A percentile compares a stretch with the other conserved stretches of the same genome.
phyloP scores from a whole-genome alignment of 768 basidiomycete species.

The Paxillus ammoniavirescens region DNA sequence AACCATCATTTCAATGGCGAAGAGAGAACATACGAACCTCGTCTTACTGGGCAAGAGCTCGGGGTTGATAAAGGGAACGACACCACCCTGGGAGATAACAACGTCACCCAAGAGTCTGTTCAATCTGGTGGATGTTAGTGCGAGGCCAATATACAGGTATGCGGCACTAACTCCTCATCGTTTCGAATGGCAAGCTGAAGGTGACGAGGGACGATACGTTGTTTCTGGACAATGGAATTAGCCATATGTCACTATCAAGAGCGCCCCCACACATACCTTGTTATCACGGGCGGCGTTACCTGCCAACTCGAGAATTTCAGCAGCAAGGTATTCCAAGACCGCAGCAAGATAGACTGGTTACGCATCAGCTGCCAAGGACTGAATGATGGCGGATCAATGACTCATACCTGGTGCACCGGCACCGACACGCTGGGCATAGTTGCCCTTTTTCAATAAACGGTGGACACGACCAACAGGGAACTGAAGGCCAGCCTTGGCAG shows the following conservation, averaged over 20 bases:
- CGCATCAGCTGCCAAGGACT: background rate
- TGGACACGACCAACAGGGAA: slow-evolving; percentile 94
- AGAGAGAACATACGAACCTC: slow-evolving; percentile 16
- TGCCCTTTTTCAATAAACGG: slow-evolving; percentile 83
- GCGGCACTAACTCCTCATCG: slow-evolving; percentile 67
- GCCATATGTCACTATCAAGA: background rate
- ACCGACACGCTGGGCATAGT: slow-evolving; percentile 86
- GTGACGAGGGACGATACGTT: slow-evolving; percentile 93
- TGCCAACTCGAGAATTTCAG: slow-evolving; percentile 91
- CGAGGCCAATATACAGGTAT: background rate
- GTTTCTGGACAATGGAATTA: slow-evolving; percentile 49
- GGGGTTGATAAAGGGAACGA: slow-evolving; percentile 67
- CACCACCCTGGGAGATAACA: slow-evolving; percentile 90
- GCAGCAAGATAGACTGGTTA: slow-evolving; percentile 80
- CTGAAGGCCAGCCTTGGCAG: slow-evolving; percentile 72
- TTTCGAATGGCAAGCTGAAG: slow-evolving; percentile 90
- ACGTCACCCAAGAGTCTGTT: slow-evolving; percentile 83
- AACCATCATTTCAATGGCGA: background rate
- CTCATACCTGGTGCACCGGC: slow-evolving; percentile 79
- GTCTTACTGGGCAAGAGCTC: slow-evolving; percentile 33
- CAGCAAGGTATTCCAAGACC: slow-evolving; percentile 89
- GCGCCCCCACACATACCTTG: slow-evolving; percentile 20
- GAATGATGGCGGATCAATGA: slow-evolving; percentile 8
- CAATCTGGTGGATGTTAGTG: slow-evolving; percentile 38
- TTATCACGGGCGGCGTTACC: slow-evolving; percentile 65